Percentiles rank a stretch among this genome's conserved stretches.
Evolutionary conservation across 2,329 filamentous ascomycete species (phyloP).

Genomic region (Fusarium euwallaceae): DNA sequence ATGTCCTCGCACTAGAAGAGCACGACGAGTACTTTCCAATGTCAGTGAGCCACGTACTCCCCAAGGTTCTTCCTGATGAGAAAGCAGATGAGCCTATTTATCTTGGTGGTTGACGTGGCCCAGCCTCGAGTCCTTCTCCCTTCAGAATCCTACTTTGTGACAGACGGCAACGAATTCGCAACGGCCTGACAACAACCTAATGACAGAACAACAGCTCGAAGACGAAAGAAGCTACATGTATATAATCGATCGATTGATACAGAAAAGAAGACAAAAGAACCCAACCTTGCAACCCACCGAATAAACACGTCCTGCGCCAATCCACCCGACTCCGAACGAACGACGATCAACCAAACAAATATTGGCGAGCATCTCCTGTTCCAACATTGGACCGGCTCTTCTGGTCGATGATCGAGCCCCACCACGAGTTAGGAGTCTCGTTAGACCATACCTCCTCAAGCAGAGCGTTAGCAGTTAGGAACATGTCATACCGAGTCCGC

Average conservation of each 20-base stretch:
- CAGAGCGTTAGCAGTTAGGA: conserved; percentile 30
- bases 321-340: not conserved
- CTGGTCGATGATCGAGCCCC: conserved; percentile 21
- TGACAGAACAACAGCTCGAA: not conserved
- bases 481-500: conserved; percentile 51
- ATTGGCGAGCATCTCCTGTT: conserved; percentile 1
- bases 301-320: not conserved
- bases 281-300: not conserved
- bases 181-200: not conserved
- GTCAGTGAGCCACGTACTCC: no score
- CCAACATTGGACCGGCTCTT: conserved; percentile 8
- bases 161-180: not conserved
- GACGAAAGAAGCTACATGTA: not conserved
- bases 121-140: not conserved
- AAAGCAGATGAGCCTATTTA: not conserved
- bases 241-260: not conserved
- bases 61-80: no score
- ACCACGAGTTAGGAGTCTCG: conserved; percentile 1
- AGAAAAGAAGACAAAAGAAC: not conserved
- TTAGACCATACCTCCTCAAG: conserved; percentile 40
- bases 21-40: not conserved
- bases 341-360: conserved; percentile 19
- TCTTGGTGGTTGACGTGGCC: not conserved
- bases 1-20: not conserved
- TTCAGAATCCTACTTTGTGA: not conserved